These are phyloP conservation scores for Jatropha podagrica DNA, from an alignment of 441 rosid species.

Conservation along the genomic window DNA sequence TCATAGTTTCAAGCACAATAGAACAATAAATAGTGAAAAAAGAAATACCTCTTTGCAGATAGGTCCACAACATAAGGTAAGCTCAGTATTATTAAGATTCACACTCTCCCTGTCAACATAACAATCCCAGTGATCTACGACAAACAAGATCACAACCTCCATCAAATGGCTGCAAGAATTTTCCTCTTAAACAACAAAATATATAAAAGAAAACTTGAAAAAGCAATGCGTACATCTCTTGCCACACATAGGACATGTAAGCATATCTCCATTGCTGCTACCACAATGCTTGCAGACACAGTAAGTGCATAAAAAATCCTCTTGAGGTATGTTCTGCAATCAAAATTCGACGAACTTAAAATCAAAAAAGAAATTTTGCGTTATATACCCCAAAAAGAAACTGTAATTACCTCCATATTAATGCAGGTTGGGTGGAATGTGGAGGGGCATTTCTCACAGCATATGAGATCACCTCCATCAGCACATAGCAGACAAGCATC, in stretches of 20 bases:
- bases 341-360: neutral
- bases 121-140: conserved; percentile 28
- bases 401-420: conserved; percentile 23
- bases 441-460: conserved; percentile 37
- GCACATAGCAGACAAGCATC: conserved; percentile 37
- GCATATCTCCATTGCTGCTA: neutral
- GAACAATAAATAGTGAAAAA: too few species aligned
- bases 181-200: too few species aligned
- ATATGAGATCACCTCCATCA: conserved; percentile 34
- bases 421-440: conserved; percentile 29
- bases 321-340: conserved; percentile 20
- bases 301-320: conserved; percentile 19
- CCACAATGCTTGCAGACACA: conserved; percentile 22
- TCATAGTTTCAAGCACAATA: neutral
- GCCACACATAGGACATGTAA: conserved; percentile 19
- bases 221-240: conserved; percentile 10
- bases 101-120: neutral
- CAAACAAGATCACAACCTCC: neutral
- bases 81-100: conserved; percentile 11
- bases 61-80: conserved; percentile 20
- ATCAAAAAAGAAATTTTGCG: neutral
- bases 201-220: too few species aligned
- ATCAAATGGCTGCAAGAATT: too few species aligned
- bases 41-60: conserved; percentile 31
- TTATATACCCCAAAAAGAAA: neutral